These are phyloP conservation scores for Pseudofabraea citricarpa DNA, from an alignment of 2,329 filamentous ascomycete genomes.

Conservation along the genomic window DNA sequence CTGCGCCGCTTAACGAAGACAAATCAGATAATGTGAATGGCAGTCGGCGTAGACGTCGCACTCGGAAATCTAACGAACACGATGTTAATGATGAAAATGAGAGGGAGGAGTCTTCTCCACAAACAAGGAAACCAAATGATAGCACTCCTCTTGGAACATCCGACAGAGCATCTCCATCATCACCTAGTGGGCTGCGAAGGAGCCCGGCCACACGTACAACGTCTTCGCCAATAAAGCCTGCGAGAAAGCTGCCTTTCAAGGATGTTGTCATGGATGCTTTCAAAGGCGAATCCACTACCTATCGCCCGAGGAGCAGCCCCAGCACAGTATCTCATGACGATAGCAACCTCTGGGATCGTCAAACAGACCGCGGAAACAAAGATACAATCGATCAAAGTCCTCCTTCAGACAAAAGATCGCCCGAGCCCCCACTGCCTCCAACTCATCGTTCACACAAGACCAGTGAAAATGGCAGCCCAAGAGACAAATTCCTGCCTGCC, in stretches of 20 bases:
- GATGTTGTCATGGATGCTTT: constrained; percentile 59
- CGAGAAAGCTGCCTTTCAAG: constrained; percentile 46
- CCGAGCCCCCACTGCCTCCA: constrained; percentile 7
- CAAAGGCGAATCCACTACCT: constrained; percentile 49
- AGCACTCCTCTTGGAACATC: constrained; percentile 23
- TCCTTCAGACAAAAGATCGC: constrained; percentile 6
- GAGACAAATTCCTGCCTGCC: constrained; percentile 10
- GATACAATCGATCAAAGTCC: constrained; percentile 6
- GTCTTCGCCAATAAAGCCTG: constrained; percentile 43
- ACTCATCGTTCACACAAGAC: constrained; percentile 8
- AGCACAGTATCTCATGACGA: constrained; percentile 16
- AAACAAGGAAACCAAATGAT: constrained; percentile 15
- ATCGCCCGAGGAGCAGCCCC: constrained; percentile 12
- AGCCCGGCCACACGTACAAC: constrained; percentile 48
- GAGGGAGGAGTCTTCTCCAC: constrained; percentile 21
- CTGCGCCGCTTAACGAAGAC: constrained; percentile 8
- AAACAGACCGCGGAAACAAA: constrained; percentile 9
- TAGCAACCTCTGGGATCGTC: constrained; percentile 16
- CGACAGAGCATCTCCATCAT: constrained; percentile 15
- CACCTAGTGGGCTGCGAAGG: constrained; percentile 42
- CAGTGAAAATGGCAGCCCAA: constrained; percentile 7
- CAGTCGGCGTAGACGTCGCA: constrained; percentile 7
- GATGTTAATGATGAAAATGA: constrained; percentile 22
- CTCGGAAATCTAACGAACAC: constrained; percentile 12
- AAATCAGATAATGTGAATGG: too few species aligned